Evolutionary conservation across 2,329 filamentous ascomycete species (phyloP), one percentile per base, ranked within the genome.

Genomic region (Cytospora schulzeri): DNA sequence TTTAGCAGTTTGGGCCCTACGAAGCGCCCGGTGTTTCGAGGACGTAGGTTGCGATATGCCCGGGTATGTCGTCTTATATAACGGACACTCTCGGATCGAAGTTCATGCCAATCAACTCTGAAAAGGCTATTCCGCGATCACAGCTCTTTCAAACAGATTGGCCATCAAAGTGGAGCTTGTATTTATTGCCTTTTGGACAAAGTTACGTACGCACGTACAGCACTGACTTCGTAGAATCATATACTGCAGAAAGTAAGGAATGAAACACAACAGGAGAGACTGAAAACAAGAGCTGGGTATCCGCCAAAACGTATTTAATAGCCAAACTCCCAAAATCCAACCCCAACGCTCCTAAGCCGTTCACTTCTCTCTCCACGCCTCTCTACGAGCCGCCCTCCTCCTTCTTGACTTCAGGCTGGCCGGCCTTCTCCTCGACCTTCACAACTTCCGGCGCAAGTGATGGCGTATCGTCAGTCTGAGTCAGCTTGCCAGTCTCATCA

Each of bases 311-410:
- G 11, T 38, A 26, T 28, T 24, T 12, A 56, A 2, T 15, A 2
- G 17, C 15, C 45, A n/a, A 8, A 56, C 52, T 17, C 29, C 11
- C 17, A 38, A 22, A 12, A 29, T 29, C 24, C 14, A 22, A 6
- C 4, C 22, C 14, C 54, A 29, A 38, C 28, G 48, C 52, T 17
- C 12, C 22, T 28, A n/a, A n/a, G n/a, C n/a, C n/a, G 35, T n/a
- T 57, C 7, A 38, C 26, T 14, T 35, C 22, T 4, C 48, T 55
- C 48, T 59, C 68, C 68, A 41, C 57, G 29, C 57, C 29, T 66
- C 53, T n/a, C 57, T 69, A 67, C 33, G 48, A 45, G 22, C 59
- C 60, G 22, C 59, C 60, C n/a, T 68, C 58, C 28, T 62, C 57
- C 29, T 61, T 31, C 58, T 69, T 68, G 17, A 41, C 28, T 22